Percentiles rank a stretch among this genome's conserved stretches.
These are phyloP conservation scores for Sporothrix curviconia DNA, from an alignment of 2,329 filamentous ascomycete species.

Conservation along the genomic window DNA sequence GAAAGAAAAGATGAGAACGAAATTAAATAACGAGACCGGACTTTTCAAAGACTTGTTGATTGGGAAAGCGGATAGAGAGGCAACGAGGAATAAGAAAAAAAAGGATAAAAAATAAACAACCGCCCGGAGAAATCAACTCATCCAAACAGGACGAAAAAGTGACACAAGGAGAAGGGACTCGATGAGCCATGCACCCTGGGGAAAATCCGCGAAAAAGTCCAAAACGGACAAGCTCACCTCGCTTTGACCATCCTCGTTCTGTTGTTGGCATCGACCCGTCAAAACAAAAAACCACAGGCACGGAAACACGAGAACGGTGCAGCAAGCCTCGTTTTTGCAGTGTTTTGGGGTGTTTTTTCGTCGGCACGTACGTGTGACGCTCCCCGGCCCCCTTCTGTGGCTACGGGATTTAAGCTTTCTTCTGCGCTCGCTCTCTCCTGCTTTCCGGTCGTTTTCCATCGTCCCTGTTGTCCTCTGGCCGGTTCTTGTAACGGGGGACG, in stretches of 20 bases:
- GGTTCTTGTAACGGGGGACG: too few species aligned
- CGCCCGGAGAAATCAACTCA: background rate
- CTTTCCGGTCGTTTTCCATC: background rate
- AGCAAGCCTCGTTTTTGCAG: too few species aligned
- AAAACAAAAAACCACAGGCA: background rate
- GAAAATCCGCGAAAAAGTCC: too few species aligned
- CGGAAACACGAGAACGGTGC: background rate
- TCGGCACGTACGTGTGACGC: too few species aligned
- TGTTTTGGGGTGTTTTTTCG: too few species aligned
- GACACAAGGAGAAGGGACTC: too few species aligned
- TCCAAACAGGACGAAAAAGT: too few species aligned
- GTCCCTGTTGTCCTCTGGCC: too few species aligned
- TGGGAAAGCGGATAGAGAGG: too few species aligned
- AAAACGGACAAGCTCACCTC: background rate
- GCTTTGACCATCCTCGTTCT: conserved; percentile 5
- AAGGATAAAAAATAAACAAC: background rate
- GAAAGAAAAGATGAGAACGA: conserved; percentile 7
- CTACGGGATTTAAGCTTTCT: conserved; percentile 13
- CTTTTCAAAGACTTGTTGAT: too few species aligned
- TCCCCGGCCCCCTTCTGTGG: background rate
- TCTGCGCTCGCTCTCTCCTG: background rate
- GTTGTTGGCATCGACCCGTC: background rate
- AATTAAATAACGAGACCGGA: too few species aligned
- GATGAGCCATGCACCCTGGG: too few species aligned
- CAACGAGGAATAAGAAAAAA: background rate